Conservation (phyloP, 306 rosid species). For the Senna tora region DNA sequence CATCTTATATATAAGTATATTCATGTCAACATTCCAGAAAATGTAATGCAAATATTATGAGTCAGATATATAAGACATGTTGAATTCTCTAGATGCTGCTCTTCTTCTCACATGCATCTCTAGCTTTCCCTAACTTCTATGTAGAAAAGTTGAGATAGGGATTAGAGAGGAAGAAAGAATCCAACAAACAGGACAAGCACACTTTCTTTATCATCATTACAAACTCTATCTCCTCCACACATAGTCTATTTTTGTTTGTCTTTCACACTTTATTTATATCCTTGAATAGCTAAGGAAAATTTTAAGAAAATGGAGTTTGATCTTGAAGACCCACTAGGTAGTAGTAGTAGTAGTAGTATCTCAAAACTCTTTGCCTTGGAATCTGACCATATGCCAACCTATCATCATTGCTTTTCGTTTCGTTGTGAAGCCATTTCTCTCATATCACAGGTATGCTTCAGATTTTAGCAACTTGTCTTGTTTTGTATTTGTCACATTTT, state of each 20-base stretch:
- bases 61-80: neutral
- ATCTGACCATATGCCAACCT: conserved; percentile 46
- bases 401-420: conserved; percentile 27
- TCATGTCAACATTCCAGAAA: conserved; percentile 11
- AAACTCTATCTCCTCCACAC: conserved; percentile 47
- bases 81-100: conserved; percentile 21
- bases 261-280: conserved; percentile 39
- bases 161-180: conserved; percentile 43
- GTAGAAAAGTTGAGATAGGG: conserved; percentile 36
- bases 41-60: conserved; percentile 1
- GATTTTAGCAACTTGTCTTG: too few species aligned
- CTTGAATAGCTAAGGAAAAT: conserved; percentile 26
- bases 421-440: conserved; percentile 58
- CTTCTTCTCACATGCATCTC: neutral
- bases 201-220: conserved; percentile 50
- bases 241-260: conserved; percentile 37
- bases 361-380: conserved; percentile 66
- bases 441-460: conserved; percentile 43
- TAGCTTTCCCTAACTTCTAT: conserved; percentile 28
- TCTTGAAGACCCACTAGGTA: conserved; percentile 55
- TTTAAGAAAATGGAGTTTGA: conserved; percentile 64
- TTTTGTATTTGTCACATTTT: conserved; percentile 31
- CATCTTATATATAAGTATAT: neutral
- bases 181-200: conserved; percentile 40
- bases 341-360: conserved; percentile 35